Percentiles rank a stretch among this genome's conserved stretches.
Conservation (phyloP, 2,329 filamentous ascomycete species). For the Dactylellina haptotyla region DNA sequence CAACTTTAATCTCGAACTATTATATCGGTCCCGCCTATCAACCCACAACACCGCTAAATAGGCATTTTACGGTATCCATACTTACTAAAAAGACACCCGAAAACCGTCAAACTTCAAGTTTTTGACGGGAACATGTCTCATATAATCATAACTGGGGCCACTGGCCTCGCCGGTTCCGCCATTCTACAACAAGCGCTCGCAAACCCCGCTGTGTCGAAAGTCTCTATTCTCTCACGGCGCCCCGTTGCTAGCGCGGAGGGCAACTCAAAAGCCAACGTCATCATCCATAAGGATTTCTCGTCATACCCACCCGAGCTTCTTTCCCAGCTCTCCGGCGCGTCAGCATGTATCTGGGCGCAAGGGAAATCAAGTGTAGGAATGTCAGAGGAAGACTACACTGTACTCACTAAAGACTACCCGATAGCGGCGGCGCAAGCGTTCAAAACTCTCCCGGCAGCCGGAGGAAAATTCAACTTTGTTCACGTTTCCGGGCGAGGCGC, state of each 20-base stretch:
- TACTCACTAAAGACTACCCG: conserved; percentile 75
- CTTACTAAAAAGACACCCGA: not conserved
- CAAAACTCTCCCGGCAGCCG: conserved; percentile 62
- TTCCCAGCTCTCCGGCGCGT: conserved; percentile 70
- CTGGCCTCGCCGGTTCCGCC: conserved; percentile 72
- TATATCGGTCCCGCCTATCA: too few relatives aligned
- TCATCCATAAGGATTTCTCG: conserved; percentile 74
- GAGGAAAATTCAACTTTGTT: conserved; percentile 73
- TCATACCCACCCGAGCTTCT: conserved; percentile 70
- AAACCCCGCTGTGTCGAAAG: conserved; percentile 67
- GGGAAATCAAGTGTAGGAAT: conserved; percentile 52
- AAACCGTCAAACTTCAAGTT: too few relatives aligned
- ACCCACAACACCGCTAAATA: too few relatives aligned
- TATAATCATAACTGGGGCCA: conserved; percentile 75
- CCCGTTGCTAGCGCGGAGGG: conserved; percentile 72
- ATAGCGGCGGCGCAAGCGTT: conserved; percentile 73
- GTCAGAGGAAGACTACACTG: conserved; percentile 68
- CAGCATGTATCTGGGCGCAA: conserved; percentile 78
- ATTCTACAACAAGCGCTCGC: conserved; percentile 72
- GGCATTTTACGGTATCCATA: too few relatives aligned
- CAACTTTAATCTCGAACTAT: too few relatives aligned
- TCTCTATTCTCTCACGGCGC: conserved; percentile 74
- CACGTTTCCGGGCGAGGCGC: conserved; percentile 73
- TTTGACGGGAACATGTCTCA: too few relatives aligned
- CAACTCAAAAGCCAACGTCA: conserved; percentile 72